Conservation (phyloP, 2,329 filamentous ascomycete species). For the Colletotrichum sp. region DNA sequence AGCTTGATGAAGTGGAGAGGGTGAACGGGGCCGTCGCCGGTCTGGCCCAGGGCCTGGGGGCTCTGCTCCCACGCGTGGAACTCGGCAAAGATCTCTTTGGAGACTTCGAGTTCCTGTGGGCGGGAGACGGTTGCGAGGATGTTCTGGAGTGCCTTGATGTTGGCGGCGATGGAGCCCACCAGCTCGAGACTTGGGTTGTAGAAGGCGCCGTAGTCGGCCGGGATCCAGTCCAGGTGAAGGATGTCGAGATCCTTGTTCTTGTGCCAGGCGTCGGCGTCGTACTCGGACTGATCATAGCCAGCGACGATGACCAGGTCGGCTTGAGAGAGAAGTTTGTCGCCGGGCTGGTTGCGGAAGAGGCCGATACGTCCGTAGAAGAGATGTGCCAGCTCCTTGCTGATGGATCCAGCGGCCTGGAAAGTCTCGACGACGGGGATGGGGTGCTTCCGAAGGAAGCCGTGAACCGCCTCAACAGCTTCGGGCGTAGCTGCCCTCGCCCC, state of each 20-base stretch:
- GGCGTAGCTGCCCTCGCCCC: constrained; percentile 46
- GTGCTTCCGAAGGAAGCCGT: constrained; percentile 42
- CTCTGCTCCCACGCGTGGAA: constrained; percentile 38
- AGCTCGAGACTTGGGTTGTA: constrained; percentile 47
- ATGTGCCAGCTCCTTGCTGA: constrained; percentile 45
- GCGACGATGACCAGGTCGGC: constrained; percentile 35
- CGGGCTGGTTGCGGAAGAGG: constrained; percentile 53
- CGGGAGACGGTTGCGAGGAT: constrained; percentile 34
- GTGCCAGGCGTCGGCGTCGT: constrained; percentile 51
- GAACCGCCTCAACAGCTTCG: constrained; percentile 44
- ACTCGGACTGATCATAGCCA: constrained; percentile 53
- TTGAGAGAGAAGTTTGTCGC: constrained; percentile 46
- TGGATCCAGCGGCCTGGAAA: constrained; percentile 53
- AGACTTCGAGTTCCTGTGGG: constrained; percentile 39
- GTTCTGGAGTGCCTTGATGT: constrained; percentile 39
- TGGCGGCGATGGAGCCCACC: constrained; percentile 45
- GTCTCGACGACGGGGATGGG: constrained; percentile 54
- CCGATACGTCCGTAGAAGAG: constrained; percentile 53
- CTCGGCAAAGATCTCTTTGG: constrained; percentile 36
- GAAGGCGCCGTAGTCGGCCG: constrained; percentile 42
- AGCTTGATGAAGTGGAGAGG: constrained; percentile 49
- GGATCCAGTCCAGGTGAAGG: constrained; percentile 48
- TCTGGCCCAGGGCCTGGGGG: constrained; percentile 22
- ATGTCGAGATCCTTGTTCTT: constrained; percentile 28
- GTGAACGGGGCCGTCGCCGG: constrained; percentile 39